phyloP scores from a whole-genome alignment of 2,329 filamentous ascomycete genomes.

The Pseudogymnoascus sp. region DNA sequence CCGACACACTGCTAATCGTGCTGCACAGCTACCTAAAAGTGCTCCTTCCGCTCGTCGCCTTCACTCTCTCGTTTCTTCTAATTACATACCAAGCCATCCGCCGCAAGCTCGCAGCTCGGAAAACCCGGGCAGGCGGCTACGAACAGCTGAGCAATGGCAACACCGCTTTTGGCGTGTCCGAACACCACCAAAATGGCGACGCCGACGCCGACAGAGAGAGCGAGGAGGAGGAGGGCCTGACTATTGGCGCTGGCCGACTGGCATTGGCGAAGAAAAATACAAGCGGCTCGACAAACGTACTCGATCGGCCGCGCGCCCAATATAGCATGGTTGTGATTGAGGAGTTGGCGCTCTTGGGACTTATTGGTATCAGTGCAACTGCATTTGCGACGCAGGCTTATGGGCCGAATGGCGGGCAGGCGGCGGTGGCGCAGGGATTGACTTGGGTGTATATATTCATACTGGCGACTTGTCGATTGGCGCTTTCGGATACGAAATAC shows the following conservation, averaged over 20 bases:
- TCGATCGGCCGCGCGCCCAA: slow-evolving; percentile 70
- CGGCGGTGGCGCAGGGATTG: slow-evolving; percentile 57
- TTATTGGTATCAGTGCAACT: slow-evolving; percentile 61
- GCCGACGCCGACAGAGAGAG: slow-evolving; percentile 32
- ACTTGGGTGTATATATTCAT: slow-evolving; percentile 76
- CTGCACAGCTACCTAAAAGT: slow-evolving; percentile 64
- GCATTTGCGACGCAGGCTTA: slow-evolving; percentile 54
- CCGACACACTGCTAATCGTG: slow-evolving; percentile 16
- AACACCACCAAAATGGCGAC: slow-evolving; percentile 30
- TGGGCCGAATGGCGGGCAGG: slow-evolving; percentile 47
- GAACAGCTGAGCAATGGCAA: slow-evolving; percentile 40
- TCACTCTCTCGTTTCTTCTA: slow-evolving; percentile 61
- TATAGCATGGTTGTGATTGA: slow-evolving; percentile 63
- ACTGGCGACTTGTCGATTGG: slow-evolving; percentile 65
- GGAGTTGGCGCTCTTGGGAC: slow-evolving; percentile 61
- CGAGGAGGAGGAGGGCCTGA: slow-evolving; percentile 46
- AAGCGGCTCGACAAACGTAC: slow-evolving; percentile 57
- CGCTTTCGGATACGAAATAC: slow-evolving; percentile 55
- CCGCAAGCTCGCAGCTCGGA: slow-evolving; percentile 44
- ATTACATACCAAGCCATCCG: slow-evolving; percentile 52
- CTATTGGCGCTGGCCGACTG: slow-evolving; percentile 49
- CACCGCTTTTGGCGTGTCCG: slow-evolving; percentile 31
- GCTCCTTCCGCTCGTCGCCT: slow-evolving; percentile 65
- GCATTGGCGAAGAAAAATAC: slow-evolving; percentile 52
- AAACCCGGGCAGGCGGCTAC: slow-evolving; percentile 44